Percentiles rank a stretch among this genome's conserved stretches.
These are phyloP conservation scores for Aureoboletus auriporus DNA, from an alignment of 768 basidiomycete species.

Conservation along the genomic window DNA sequence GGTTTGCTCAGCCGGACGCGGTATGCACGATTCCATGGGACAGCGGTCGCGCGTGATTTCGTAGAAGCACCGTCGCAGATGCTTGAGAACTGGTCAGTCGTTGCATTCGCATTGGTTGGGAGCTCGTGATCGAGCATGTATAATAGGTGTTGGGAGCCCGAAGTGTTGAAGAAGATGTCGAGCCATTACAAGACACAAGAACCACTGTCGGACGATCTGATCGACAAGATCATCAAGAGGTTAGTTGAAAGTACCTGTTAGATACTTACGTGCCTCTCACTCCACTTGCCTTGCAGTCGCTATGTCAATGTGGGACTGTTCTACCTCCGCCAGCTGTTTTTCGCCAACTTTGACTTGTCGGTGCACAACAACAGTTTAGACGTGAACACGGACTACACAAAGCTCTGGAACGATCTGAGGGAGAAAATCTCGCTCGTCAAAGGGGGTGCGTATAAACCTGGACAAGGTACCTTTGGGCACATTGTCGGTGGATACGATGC, in stretches of 20 bases:
- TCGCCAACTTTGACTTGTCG: constrained; percentile 38
- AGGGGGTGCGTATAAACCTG: constrained; percentile 51
- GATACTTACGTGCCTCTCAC: neutral
- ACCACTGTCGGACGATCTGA: constrained; percentile 61
- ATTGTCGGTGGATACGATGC: constrained; percentile 72
- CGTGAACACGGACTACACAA: constrained; percentile 62
- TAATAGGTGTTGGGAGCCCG: constrained; percentile 74
- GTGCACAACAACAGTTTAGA: constrained; percentile 40
- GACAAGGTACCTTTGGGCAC: constrained; percentile 74
- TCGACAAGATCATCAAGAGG: constrained; percentile 80
- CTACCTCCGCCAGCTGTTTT: constrained; percentile 71
- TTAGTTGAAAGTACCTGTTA: constrained; percentile 18
- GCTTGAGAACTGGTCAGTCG: constrained; percentile 79
- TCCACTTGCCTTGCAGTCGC: constrained; percentile 35
- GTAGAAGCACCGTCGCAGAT: constrained; percentile 91
- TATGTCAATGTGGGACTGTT: constrained; percentile 82
- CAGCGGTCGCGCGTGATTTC: constrained; percentile 74
- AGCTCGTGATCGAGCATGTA: neutral
- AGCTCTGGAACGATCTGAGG: constrained; percentile 72
- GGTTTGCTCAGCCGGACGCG: constrained; percentile 65
- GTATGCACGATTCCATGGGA: constrained; percentile 80
- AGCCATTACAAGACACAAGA: constrained; percentile 74
- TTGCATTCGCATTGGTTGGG: neutral
- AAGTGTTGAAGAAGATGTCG: constrained; percentile 73
- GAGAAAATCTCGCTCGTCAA: constrained; percentile 69